Evolutionary conservation across 1,284 basidiomycete genomes (phyloP), one percentile per base, ranked within the genome.

Genomic region (Sphagnurus paluster): DNA sequence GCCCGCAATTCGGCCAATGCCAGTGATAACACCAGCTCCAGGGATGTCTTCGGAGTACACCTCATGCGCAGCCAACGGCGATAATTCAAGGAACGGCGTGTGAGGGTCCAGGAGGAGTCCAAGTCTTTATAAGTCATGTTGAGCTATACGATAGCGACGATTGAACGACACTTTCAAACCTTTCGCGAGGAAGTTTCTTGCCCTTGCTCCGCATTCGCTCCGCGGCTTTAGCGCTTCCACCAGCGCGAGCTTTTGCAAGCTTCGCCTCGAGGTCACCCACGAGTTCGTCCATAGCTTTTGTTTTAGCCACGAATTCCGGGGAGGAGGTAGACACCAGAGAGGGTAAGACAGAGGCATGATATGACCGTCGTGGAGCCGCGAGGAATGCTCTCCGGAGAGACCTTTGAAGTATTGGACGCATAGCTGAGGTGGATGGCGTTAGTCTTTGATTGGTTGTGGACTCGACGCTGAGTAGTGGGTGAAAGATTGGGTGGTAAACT

Each of bases 1-100:
- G 2, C 90, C 93, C 14, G 86, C 80, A 39, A 97, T 85, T 44
- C 84, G 71, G 4, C 81, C 81, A 54, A 98, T 89, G 23, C 94
- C 94, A 4, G 93, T 93, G 54, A 98, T 90, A 48, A 98, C 80
- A 13, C 94, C 94, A 1, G 91, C 95, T 0, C 87, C 90, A 9
- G 94, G 93, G 28, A 98, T 82, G 34, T 75, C 70, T 56, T 94
- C 77, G 0, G 82, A 75, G 62, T 98, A 98, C 16, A 97, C 88
- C 13, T 87, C 90, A 60, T 95, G 84, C 9, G 89, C 94, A 16
- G 94, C 94, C 4, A 96, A 71, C 21, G 84, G 72, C 1, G 90
- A 93, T 4, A 98, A 75, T 64, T 98, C 94, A 20, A 98, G 70
- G 65, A 97, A 98, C 0, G 95, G 93, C 8, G 90, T 88, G 59